These are phyloP conservation scores for Diaporthe citri DNA, from an alignment of 2,329 filamentous ascomycete genomes.

Conservation along the genomic window DNA sequence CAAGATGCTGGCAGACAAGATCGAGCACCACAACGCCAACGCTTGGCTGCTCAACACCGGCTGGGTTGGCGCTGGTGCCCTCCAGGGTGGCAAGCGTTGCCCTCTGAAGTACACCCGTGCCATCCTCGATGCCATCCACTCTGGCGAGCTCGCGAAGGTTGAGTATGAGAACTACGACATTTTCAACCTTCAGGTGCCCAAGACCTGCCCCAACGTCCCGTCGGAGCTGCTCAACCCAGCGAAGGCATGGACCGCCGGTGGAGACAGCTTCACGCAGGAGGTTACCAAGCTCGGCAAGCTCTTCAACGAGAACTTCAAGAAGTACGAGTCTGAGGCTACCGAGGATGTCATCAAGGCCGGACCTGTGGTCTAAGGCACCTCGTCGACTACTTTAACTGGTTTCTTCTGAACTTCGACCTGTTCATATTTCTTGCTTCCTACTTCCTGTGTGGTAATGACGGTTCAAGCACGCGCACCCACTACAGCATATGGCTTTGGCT, in stretches of 20 bases:
- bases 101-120: constrained; percentile 98
- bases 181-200: constrained; percentile 98
- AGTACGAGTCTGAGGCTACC: constrained; percentile 89
- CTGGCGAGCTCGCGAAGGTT: constrained; percentile 90
- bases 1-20: constrained; percentile 98
- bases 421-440: constrained; percentile 25
- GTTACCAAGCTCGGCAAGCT: constrained; percentile 90
- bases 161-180: constrained; percentile 96
- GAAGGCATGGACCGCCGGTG: constrained; percentile 88
- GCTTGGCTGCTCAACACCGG: constrained; percentile 99
- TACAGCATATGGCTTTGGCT: constrained; percentile 34
- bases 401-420: constrained; percentile 11
- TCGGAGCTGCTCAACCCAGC: constrained; percentile 94
- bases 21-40: constrained; percentile 92
- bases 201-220: constrained; percentile 88
- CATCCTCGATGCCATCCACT: constrained; percentile 98
- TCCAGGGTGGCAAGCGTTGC: constrained; percentile 95
- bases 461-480: constrained; percentile 28
- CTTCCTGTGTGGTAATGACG: constrained; percentile 8
- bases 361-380: constrained; percentile 54
- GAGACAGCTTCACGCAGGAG: constrained; percentile 85
- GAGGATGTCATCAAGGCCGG: constrained; percentile 80
- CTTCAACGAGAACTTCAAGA: constrained; percentile 98
- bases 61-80: constrained; percentile 92
- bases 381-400: not conserved